phyloP scores from a whole-genome alignment of 2,329 filamentous ascomycete species.

The Coniochaeta pulveracea region DNA sequence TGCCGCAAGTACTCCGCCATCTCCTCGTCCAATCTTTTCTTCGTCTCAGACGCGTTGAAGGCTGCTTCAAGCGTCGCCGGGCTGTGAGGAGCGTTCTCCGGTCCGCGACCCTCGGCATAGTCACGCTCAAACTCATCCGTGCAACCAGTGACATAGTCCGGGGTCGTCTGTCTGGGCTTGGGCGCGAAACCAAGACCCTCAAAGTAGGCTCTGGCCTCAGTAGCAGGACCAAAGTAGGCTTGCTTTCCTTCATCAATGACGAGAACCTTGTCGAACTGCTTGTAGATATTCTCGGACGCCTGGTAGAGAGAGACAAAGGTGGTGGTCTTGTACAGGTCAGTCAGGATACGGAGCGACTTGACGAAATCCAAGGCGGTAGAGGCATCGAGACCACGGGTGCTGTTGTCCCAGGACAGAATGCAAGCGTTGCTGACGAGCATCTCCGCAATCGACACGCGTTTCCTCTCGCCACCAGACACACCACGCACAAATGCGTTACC shows the following conservation, averaged over 20 bases:
- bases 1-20: slow-evolving; percentile 58
- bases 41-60: slow-evolving; percentile 54
- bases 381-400: slow-evolving; percentile 43
- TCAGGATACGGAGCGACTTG: slow-evolving; percentile 62
- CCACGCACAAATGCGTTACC: slow-evolving; percentile 74
- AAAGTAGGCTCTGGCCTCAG: slow-evolving; percentile 62
- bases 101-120: slow-evolving; percentile 56
- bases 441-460: slow-evolving; percentile 73
- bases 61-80: slow-evolving; percentile 57
- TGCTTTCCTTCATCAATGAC: slow-evolving; percentile 67
- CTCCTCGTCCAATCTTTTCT: slow-evolving; percentile 46
- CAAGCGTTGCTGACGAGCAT: slow-evolving; percentile 68
- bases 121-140: slow-evolving; percentile 77
- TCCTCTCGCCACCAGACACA: slow-evolving; percentile 68
- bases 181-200: slow-evolving; percentile 65
- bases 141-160: slow-evolving; percentile 72
- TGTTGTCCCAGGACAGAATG: slow-evolving; percentile 65
- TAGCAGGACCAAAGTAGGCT: slow-evolving; percentile 62
- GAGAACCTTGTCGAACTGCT: slow-evolving; percentile 72
- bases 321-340: slow-evolving; percentile 71
- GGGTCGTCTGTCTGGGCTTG: slow-evolving; percentile 67
- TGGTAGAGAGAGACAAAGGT: slow-evolving; percentile 84
- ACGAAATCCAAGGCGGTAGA: slow-evolving; percentile 43
- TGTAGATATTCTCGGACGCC: slow-evolving; percentile 71
- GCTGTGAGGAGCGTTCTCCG: slow-evolving; percentile 55